Base-by-base conservation (phyloP, 192 early-diverging fungal genomes). In the Pilobolus umbonatus region DNA sequence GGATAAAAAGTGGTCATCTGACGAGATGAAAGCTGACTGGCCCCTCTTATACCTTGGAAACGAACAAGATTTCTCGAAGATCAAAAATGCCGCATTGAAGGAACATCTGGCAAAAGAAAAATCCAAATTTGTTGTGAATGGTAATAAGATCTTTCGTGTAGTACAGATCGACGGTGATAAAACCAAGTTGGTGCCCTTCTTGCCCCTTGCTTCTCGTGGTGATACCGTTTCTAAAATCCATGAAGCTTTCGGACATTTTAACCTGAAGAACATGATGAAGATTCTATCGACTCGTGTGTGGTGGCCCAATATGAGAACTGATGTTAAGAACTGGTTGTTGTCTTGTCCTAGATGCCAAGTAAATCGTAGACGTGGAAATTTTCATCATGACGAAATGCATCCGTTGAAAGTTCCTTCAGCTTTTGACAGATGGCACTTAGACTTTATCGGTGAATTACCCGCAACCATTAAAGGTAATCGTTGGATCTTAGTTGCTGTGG, bases 401-500 rank as follows among this genome's bases (percentile, higher is more conserved):
- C 54, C 35, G 4, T n/a, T 39, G 5, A 10, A 36, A 28, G 54
- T 56, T 4, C 54, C 38, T 26, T 0, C 36, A 5, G 38, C 38
- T 24, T 56, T 56, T n/a, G 19, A 31, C 12, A 36, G 34, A 6
- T 56, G 54, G 54, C 38, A 42, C 14, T n/a, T 61, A 1, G 57
- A 60, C 38, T 49, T 45, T 38, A 49, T 60, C 10, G 39, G 39
- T 12, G 57, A 48, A 49, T 21, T 48, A 6, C 61, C 21, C 38
- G 44, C 14, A 2, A 35, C 50, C 12, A 19, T 15, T 5, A 17
- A 35, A 3, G 5, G 50, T n/a, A 69, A 69, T 22, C 3, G 26
- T 0, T 71, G 59, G 55, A 51, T 71, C 1, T 22, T 72, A 1
- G 35, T 59, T 0, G 69, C 64, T 17, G 60, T 61, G 1, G 69